These are phyloP conservation scores for Vaucheria bursata DNA, from an alignment of 352 stramenopile genomes.

Conservation along the genomic window DNA sequence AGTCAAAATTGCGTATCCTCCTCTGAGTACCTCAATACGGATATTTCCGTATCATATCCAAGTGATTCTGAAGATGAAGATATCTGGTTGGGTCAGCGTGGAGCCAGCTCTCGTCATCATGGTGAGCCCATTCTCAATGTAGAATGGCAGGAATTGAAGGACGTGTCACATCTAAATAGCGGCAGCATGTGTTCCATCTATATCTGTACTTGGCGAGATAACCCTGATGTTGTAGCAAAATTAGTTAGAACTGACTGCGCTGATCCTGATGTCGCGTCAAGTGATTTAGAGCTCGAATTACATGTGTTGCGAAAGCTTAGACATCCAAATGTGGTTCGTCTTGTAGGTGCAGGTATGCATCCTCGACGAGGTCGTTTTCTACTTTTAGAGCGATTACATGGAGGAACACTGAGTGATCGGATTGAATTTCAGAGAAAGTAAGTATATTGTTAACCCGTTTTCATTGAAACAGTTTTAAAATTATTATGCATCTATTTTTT, in stretches of 20 bases:
- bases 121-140: slow-evolving; percentile 34
- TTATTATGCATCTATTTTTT: no score
- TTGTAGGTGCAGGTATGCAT: slow-evolving; percentile 36
- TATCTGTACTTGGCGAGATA: slow-evolving; percentile 23
- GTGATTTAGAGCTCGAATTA: slow-evolving; percentile 42
- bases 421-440: slow-evolving; percentile 9
- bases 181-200: slow-evolving; percentile 45
- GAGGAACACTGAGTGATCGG: slow-evolving; percentile 35
- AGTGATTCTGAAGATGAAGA: neutral
- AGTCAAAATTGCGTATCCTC: no score
- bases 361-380: slow-evolving; percentile 31
- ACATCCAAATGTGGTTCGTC: slow-evolving; percentile 44
- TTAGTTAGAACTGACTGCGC: slow-evolving; percentile 34
- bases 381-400: slow-evolving; percentile 38
- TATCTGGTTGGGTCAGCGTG: neutral
- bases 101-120: neutral
- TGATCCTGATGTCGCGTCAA: slow-evolving; percentile 37
- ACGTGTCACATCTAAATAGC: slow-evolving; percentile 41
- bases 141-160: slow-evolving; percentile 37
- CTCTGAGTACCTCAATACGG: no score
- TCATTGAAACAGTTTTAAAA: no score
- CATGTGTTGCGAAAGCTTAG: slow-evolving; percentile 29
- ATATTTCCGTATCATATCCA: no score
- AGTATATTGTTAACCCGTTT: no score
- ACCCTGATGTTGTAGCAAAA: slow-evolving; percentile 29